These are phyloP conservation scores for Hyaloperonospora brassicae DNA, from an alignment of 352 stramenopile species.

Conservation along the genomic window DNA sequence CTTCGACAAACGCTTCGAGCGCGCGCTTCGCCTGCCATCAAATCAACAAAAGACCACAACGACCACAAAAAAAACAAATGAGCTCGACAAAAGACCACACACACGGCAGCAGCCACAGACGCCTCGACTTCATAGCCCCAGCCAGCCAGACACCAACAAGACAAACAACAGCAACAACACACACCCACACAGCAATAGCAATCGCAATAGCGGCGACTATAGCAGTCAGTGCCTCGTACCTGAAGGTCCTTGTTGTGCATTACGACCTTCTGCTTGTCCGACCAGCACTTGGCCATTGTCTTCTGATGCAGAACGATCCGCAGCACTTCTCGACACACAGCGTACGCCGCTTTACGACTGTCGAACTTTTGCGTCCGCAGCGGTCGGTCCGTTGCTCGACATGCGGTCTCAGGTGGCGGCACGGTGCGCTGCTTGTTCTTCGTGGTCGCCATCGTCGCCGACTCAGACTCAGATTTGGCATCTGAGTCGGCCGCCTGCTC, in stretches of 20 bases:
- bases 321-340: slow-evolving; percentile 42
- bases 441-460: not conserved
- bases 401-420: slow-evolving; percentile 3
- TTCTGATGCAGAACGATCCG: slow-evolving; percentile 46
- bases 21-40: slow-evolving; percentile 36
- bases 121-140: too few relatives aligned
- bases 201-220: too few relatives aligned
- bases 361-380: slow-evolving; percentile 44
- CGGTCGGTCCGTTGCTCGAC: slow-evolving; percentile 6
- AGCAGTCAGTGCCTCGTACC: slow-evolving; percentile 10
- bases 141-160: not conserved
- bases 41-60: not conserved
- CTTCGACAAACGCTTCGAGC: slow-evolving; percentile 53
- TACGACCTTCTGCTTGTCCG: slow-evolving; percentile 46
- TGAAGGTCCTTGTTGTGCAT: slow-evolving; percentile 62
- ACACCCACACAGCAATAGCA: too few relatives aligned
- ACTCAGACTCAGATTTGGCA: slow-evolving; percentile 7
- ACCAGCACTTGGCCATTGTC: slow-evolving; percentile 32
- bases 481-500: slow-evolving; percentile 8
- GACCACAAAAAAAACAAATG: not conserved
- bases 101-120: too few relatives aligned
- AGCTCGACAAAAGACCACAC: not conserved
- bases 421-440: slow-evolving; percentile 13
- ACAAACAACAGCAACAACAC: not conserved
- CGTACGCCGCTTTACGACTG: slow-evolving; percentile 38